Percentiles rank a stretch among this genome's conserved stretches.
Evolutionary conservation across 1,284 basidiomycete genomes (phyloP).

Genomic region (Ustilago vetiveriae): DNA sequence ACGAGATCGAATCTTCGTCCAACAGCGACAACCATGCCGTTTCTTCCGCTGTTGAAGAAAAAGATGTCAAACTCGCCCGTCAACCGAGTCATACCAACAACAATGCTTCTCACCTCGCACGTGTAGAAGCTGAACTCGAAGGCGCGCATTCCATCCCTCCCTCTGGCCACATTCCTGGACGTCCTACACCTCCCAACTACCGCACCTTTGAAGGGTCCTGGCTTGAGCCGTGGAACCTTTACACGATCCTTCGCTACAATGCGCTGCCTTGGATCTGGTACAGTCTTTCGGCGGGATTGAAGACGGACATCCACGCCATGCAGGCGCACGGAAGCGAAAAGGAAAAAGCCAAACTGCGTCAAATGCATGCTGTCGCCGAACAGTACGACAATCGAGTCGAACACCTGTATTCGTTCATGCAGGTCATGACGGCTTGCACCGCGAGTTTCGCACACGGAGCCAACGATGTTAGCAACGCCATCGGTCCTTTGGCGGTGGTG

Average conservation of each 20-base stretch:
- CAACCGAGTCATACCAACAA: neutral
- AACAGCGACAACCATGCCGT: constrained; percentile 5
- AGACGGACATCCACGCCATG: constrained; percentile 45
- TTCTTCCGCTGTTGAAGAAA: constrained; percentile 11
- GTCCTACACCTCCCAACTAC: constrained; percentile 35
- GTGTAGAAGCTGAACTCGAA: constrained; percentile 29
- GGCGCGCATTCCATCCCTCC: constrained; percentile 4
- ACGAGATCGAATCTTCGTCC: constrained; percentile 5
- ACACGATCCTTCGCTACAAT: constrained; percentile 44
- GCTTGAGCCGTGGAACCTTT: constrained; percentile 49
- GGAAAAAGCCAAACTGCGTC: constrained; percentile 28
- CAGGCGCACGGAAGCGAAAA: constrained; percentile 28
- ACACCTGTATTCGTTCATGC: constrained; percentile 49
- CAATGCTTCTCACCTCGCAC: constrained; percentile 18
- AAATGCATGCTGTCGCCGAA: constrained; percentile 38
- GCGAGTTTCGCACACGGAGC: constrained; percentile 51
- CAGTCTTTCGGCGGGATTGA: constrained; percentile 29
- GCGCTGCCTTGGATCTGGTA: constrained; percentile 31
- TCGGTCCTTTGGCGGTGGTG: constrained; percentile 47
- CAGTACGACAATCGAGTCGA: constrained; percentile 51
- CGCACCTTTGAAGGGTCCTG: constrained; percentile 34
- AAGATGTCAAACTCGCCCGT: constrained; percentile 22
- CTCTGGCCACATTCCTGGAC: constrained; percentile 15
- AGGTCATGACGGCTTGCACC: constrained; percentile 50
- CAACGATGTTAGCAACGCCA: constrained; percentile 49